These are phyloP conservation scores for Juncus effusus DNA, from an alignment of 176 grass and related monocot species.

Conservation along the genomic window DNA sequence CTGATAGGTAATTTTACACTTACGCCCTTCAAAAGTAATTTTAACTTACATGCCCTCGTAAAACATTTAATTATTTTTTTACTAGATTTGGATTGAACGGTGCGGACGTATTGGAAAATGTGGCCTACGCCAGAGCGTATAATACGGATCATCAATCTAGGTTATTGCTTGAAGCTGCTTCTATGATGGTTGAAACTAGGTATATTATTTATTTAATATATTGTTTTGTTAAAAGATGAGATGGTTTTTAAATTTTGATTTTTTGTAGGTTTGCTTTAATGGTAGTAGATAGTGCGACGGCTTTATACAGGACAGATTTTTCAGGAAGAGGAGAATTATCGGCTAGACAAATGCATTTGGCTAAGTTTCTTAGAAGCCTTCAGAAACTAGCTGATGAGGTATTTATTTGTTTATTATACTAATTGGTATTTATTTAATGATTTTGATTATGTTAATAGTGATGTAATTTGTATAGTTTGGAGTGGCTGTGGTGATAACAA, in stretches of 20 bases:
- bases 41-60: not conserved
- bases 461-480: conserved; percentile 58
- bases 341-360: conserved; percentile 95
- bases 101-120: conserved; percentile 91
- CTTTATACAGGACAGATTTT: conserved; percentile 94
- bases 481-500: conserved; percentile 92
- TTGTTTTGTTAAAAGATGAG: not conserved
- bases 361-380: conserved; percentile 90
- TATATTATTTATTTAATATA: not conserved
- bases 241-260: no score
- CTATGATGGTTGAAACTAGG: conserved; percentile 96
- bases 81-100: conserved; percentile 90
- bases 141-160: conserved; percentile 91
- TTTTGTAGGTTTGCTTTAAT: conserved; percentile 86
- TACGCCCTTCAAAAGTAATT: conserved; percentile 3
- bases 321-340: conserved; percentile 92
- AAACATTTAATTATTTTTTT: conserved; percentile 13
- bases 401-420: not conserved
- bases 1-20: conserved; percentile 45
- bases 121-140: conserved; percentile 91
- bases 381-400: conserved; percentile 94
- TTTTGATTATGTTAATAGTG: not conserved
- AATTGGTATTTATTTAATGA: not conserved
- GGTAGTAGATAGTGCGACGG: conserved; percentile 93
- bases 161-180: conserved; percentile 82